Conservation (phyloP, 331 rosid species). For the Pyracantha coccinea region DNA sequence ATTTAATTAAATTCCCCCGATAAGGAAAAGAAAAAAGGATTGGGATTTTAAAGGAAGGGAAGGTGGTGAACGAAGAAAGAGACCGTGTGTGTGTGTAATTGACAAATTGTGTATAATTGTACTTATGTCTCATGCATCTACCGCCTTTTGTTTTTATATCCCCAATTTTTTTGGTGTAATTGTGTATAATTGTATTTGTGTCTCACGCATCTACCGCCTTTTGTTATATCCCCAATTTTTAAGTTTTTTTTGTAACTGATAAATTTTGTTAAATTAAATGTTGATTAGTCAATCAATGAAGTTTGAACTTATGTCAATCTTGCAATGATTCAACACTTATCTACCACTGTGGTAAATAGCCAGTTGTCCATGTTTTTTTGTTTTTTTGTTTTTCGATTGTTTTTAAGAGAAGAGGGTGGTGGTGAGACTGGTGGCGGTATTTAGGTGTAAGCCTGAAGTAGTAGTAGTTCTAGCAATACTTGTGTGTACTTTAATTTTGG, state of each 20-base stretch:
- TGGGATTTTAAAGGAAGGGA: conserved; percentile 29
- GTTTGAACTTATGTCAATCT: fast-evolving
- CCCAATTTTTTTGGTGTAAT: background rate
- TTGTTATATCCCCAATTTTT: conserved; percentile 22
- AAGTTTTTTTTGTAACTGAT: background rate
- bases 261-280: too few species aligned
- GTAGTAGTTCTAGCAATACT: background rate
- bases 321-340: fast-evolving
- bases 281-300: fast-evolving
- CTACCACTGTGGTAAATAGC: fast-evolving
- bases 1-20: conserved; percentile 13
- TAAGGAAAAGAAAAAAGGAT: background rate
- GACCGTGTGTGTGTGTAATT: too few species aligned
- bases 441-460: conserved; percentile 10
- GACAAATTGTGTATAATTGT: conserved; percentile 14
- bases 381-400: background rate
- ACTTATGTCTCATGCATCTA: conserved; percentile 78
- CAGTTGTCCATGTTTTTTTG: background rate
- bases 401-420: conserved; percentile 25
- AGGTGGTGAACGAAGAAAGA: conserved; percentile 48
- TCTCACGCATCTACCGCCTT: conserved; percentile 91
- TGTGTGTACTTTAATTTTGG: conserved; percentile 17
- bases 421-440: conserved; percentile 34
- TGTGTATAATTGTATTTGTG: conserved; percentile 28
- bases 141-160: conserved; percentile 57